Percentiles rank a stretch among this genome's conserved stretches.
Conservation (phyloP, 108 stramenopile genomes). For the Cyclotella baltica region DNA sequence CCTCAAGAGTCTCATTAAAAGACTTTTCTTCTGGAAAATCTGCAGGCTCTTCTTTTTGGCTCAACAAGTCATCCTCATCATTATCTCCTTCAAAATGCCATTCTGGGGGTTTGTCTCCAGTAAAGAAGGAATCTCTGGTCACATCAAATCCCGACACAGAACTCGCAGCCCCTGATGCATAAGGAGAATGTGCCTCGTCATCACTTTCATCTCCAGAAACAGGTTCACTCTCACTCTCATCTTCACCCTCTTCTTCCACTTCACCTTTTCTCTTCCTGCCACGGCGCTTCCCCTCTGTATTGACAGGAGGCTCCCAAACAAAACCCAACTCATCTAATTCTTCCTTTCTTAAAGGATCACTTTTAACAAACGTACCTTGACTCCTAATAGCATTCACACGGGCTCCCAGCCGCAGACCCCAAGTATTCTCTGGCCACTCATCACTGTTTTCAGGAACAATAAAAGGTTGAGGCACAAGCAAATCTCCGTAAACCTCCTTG, state of each 20-base stretch:
- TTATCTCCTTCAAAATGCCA: constrained; percentile 74
- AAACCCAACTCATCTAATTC: constrained; percentile 84
- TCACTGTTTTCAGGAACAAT: constrained; percentile 72
- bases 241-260: constrained; percentile 43
- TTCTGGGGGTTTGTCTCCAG: constrained; percentile 60
- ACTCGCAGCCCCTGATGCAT: constrained; percentile 2
- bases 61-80: constrained; percentile 40
- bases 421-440: constrained; percentile 80
- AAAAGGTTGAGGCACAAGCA: constrained; percentile 90
- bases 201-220: constrained; percentile 3
- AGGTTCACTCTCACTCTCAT: constrained; percentile 17
- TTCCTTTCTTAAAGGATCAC: constrained; percentile 66
- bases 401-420: constrained; percentile 85
- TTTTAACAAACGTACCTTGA: constrained; percentile 89
- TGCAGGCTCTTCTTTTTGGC: constrained; percentile 57
- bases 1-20: constrained; percentile 65
- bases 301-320: constrained; percentile 76
- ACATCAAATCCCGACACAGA: constrained; percentile 26
- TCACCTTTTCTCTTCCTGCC: constrained; percentile 73
- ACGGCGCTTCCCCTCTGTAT: constrained; percentile 60
- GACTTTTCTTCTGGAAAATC: constrained; percentile 53
- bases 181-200: constrained; percentile 43
- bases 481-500: constrained; percentile 85
- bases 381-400: constrained; percentile 91
- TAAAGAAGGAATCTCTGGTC: constrained; percentile 46